phyloP scores from a whole-genome alignment of 2,329 filamentous ascomycete species.

The Polychaeton citri region DNA sequence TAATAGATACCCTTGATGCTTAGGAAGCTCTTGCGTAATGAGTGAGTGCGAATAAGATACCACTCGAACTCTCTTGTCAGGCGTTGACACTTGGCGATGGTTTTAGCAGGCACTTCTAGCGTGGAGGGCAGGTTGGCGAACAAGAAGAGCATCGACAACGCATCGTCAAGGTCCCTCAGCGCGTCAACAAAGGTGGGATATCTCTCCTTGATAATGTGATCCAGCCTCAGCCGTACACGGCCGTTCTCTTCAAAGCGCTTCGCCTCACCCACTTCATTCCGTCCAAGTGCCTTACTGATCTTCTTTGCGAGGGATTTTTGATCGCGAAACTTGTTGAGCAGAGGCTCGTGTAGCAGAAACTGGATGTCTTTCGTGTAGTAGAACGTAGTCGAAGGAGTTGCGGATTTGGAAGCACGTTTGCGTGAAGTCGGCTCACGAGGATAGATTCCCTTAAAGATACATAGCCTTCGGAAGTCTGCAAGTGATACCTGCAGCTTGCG shows the following conservation, averaged over 20 bases:
- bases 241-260: conserved; percentile 81
- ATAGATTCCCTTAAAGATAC: conserved; percentile 99
- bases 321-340: conserved; percentile 88
- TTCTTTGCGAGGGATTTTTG: conserved; percentile 97
- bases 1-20: conserved; percentile 99
- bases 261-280: conserved; percentile 82
- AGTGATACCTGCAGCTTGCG: conserved; percentile 96
- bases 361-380: conserved; percentile 91
- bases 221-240: conserved; percentile 77
- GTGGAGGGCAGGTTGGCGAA: conserved; percentile 94
- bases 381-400: conserved; percentile 85
- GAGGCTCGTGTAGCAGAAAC: conserved; percentile 91
- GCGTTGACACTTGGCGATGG: conserved; percentile 87
- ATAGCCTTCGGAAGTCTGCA: conserved; percentile 92
- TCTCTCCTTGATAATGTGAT: conserved; percentile 94
- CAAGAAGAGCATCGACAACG: conserved; percentile 89
- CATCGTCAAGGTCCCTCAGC: conserved; percentile 88
- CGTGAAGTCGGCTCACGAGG: conserved; percentile 91
- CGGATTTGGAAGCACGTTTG: conserved; percentile 89
- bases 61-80: conserved; percentile 94
- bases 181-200: conserved; percentile 96
- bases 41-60: conserved; percentile 86
- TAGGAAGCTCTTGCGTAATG: conserved; percentile 87
- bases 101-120: conserved; percentile 79
- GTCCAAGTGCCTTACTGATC: conserved; percentile 80